phyloP scores from a whole-genome alignment of 208 protist species.

The Herpetomonas tarakana region DNA sequence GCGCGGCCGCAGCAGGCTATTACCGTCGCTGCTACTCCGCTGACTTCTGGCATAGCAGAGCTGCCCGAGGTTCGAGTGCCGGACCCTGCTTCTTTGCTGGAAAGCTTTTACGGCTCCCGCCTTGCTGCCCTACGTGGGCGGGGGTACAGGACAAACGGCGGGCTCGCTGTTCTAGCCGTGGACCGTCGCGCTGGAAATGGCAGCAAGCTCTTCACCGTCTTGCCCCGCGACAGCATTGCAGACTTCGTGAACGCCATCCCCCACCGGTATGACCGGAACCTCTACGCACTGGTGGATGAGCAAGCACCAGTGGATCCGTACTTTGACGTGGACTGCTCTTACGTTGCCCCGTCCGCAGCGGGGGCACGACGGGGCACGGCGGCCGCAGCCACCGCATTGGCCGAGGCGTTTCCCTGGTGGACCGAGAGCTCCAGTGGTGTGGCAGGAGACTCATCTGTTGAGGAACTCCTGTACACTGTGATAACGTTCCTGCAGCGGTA shows the following conservation, averaged over 20 bases:
- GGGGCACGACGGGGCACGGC: background rate
- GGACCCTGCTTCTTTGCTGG: constrained; percentile 29
- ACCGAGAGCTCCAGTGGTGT: no score
- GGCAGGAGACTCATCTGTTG: no score
- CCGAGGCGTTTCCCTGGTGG: constrained; percentile 2
- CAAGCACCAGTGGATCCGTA: constrained; percentile 67
- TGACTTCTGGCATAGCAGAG: background rate
- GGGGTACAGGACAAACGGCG: constrained; percentile 37
- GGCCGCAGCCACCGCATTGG: background rate
- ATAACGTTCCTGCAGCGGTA: constrained; percentile 29
- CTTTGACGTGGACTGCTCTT: constrained; percentile 79
- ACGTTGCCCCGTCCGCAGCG: background rate
- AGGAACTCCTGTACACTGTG: constrained; percentile 34
- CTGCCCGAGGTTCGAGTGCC: constrained; percentile 18
- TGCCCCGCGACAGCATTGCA: constrained; percentile 26
- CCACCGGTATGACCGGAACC: constrained; percentile 35
- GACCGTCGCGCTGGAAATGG: constrained; percentile 43
- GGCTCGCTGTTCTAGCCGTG: constrained; percentile 40
- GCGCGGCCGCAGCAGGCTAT: background rate
- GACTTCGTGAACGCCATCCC: constrained; percentile 57
- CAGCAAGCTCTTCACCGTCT: constrained; percentile 72
- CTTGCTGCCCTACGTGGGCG: constrained; percentile 50
- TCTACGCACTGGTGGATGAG: constrained; percentile 82
- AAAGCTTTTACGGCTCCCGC: constrained; percentile 62
- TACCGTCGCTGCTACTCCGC: background rate